phyloP scores from a whole-genome alignment of 352 stramenopile species.

The Nothophytophthora sp. region DNA sequence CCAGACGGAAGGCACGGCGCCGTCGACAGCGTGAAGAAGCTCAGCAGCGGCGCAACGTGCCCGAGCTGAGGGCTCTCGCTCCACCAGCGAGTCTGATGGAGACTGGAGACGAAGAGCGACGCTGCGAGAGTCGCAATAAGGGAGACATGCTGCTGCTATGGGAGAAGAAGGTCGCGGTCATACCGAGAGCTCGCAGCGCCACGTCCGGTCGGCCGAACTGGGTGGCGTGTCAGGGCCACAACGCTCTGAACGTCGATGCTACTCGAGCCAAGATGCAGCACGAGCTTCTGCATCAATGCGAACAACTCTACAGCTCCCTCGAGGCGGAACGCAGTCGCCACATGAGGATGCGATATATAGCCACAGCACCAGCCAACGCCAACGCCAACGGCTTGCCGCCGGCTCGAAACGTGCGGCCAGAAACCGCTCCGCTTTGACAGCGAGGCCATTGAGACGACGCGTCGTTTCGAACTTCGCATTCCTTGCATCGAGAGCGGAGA shows the following conservation, averaged over 20 bases:
- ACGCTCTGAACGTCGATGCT: conserved; percentile 2
- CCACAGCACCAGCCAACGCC: background rate
- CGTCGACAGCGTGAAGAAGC: conserved; percentile 30
- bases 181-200: conserved; percentile 2
- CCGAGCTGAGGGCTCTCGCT: conserved; percentile 7
- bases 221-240: conserved; percentile 19
- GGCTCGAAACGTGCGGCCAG: conserved; percentile 5
- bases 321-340: conserved; percentile 11
- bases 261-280: conserved; percentile 8
- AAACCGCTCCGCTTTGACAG: conserved; percentile 11
- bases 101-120: background rate
- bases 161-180: conserved; percentile 21
- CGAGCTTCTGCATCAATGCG: conserved; percentile 22
- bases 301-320: conserved; percentile 19
- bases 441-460: conserved; percentile 19
- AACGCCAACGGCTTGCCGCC: background rate
- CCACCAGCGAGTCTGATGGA: background rate
- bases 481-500: background rate
- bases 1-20: conserved; percentile 41
- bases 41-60: conserved; percentile 7
- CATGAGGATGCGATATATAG: conserved; percentile 3
- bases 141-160: conserved; percentile 17
- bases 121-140: background rate
- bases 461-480: conserved; percentile 2
- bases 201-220: conserved; percentile 9